Conservation (phyloP, 257 asterid genomes). For the Apocynum venetum region DNA sequence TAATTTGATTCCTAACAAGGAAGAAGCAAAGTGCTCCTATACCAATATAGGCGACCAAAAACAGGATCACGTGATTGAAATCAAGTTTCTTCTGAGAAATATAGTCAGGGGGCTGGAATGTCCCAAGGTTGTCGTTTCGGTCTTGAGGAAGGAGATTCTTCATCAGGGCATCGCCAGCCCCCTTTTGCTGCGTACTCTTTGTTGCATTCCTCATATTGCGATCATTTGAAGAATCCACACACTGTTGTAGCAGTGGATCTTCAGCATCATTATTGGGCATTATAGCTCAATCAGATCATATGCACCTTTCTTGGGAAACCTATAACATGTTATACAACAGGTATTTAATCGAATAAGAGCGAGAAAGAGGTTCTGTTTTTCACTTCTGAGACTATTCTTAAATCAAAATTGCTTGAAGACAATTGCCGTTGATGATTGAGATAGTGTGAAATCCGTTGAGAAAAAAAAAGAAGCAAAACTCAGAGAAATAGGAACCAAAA, state of each 20-base stretch:
- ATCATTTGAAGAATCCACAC: conserved; percentile 28
- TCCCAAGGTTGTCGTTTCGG: conserved; percentile 14
- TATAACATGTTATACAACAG: background rate
- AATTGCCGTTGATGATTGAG: background rate
- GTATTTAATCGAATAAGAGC: too few species aligned
- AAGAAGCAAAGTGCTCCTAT: conserved; percentile 57
- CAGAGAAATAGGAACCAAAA: background rate
- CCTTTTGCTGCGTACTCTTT: conserved; percentile 28
- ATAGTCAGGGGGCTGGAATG: conserved; percentile 20
- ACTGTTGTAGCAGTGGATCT: conserved; percentile 46
- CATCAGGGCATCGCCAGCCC: conserved; percentile 20
- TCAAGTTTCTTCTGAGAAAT: conserved; percentile 27
- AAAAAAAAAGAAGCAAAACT: background rate
- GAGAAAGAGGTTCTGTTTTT: too few species aligned
- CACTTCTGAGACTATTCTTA: too few species aligned
- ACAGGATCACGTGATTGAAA: conserved; percentile 31
- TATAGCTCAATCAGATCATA: background rate
- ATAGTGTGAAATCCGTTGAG: background rate
- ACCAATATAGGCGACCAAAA: conserved; percentile 44
- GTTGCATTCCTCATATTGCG: conserved; percentile 25
- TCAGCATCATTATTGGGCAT: conserved; percentile 45
- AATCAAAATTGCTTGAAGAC: background rate
- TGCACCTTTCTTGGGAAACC: background rate
- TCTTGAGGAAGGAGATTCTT: conserved; percentile 14
- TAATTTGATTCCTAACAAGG: conserved; percentile 47